Percentiles rank a stretch among this genome's conserved stretches.
Evolutionary conservation across 495 filamentous ascomycete species (phyloP).

Genomic region (Hapsidospora chrysogenum): DNA sequence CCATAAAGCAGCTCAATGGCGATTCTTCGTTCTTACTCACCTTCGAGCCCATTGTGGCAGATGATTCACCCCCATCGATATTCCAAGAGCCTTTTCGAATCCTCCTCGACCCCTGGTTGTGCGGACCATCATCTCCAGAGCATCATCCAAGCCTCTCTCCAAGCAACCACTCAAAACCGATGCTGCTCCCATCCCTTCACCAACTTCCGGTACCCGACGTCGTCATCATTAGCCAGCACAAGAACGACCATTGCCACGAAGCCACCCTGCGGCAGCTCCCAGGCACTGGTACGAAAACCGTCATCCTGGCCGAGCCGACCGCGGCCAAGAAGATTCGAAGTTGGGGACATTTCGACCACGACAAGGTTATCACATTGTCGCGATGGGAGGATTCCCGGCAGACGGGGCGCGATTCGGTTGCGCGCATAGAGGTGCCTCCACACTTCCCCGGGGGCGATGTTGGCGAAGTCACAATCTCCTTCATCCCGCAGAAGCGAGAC

Average conservation of each 20-base stretch:
- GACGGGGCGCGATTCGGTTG: slow-evolving; percentile 18
- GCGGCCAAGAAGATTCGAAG: slow-evolving; percentile 42
- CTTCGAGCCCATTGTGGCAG: slow-evolving; percentile 33
- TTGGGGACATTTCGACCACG: slow-evolving; percentile 48
- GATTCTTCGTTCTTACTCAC: slow-evolving; percentile 55
- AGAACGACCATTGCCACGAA: slow-evolving; percentile 55
- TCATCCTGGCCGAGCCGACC: slow-evolving; percentile 46
- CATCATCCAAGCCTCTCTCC: too few relatives aligned
- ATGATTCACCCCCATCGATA: slow-evolving; percentile 10
- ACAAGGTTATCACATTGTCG: slow-evolving; percentile 32
- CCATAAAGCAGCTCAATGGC: slow-evolving; percentile 47
- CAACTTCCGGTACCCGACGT: slow-evolving; percentile 46
- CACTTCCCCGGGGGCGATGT: slow-evolving; percentile 22
- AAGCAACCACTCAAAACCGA: too few relatives aligned
- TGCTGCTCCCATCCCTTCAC: too few relatives aligned
- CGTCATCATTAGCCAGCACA: slow-evolving; percentile 52
- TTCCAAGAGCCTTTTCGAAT: slow-evolving; percentile 40
- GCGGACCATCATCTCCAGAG: too few relatives aligned
- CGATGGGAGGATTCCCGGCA: slow-evolving; percentile 32
- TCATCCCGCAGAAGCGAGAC: slow-evolving; percentile 43
- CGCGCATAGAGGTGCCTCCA: slow-evolving; percentile 26
- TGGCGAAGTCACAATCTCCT: slow-evolving; percentile 50
- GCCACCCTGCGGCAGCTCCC: slow-evolving; percentile 47
- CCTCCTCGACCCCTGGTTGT: slow-evolving; percentile 57
- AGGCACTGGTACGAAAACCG: slow-evolving; percentile 27